Evolutionary conservation across 1,139 yeast species (phyloP), one percentile per base, ranked within the genome.

Genomic region (Debaryomyces nepalensis): DNA sequence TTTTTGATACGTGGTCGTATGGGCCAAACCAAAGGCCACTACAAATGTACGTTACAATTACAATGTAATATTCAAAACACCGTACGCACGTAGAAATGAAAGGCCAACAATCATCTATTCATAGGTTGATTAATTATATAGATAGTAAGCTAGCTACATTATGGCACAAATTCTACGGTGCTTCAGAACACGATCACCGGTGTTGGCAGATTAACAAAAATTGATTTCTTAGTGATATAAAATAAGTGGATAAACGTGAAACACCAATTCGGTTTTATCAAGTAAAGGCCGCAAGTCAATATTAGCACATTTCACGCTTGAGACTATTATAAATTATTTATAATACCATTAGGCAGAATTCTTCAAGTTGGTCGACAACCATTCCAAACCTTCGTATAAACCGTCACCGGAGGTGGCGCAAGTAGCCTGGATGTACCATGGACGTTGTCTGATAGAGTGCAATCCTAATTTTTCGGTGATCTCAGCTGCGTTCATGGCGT

Each of bases 321-420:
- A 21, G 15, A 21, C 14, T 22, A 21, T n/a, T 18, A 18, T 18
- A 18, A 18, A 21, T 24, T 16, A 21, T 14, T 15, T 22, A 33
- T 21, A 30, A 15, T 27, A 38, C 22, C 14, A 27, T 39, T 39
- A 42, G 16, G 35, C 27, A 18, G 45, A 44, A 41, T 61, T 64
- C 58, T 65, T 65, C 50, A 65, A 65, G 54, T 63, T 65, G 42
- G 69, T 64, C 19, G 73, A 64, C 50, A 68, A 66, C 73, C 73
- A 68, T 61, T 68, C 73, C 51, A 68, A 67, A 53, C 73, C 73
- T 57, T 68, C 73, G 47, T 68, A 68, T 53, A 68, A 67, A 44
- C 73, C 73, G 49, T 68, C 73, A 52, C 73, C 73, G 37, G 73
- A 62, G 34, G 73, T 68, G 38, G 73, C 73, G 59, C 73, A 68